phyloP scores from a whole-genome alignment of 495 filamentous ascomycete genomes.

The Neurospora tetrasperma region DNA sequence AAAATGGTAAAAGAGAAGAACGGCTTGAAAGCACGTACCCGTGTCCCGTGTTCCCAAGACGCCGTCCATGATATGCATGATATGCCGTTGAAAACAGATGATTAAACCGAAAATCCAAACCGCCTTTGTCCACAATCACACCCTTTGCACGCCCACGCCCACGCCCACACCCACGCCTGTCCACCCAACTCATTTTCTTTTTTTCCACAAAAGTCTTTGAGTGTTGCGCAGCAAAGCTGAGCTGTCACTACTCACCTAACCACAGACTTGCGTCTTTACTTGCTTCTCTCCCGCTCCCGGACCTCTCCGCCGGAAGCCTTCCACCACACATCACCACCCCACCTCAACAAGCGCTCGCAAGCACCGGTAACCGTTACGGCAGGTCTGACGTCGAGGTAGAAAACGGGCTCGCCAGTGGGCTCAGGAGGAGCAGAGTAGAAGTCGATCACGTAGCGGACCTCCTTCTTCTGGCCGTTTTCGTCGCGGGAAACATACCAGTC shows the following conservation, averaged over 20 bases:
- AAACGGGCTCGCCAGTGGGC: conserved; percentile 84
- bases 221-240: not conserved
- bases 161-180: not conserved
- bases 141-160: not conserved
- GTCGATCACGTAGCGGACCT: conserved; percentile 94
- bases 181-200: not conserved
- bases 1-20: not conserved
- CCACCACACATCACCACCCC: conserved; percentile 93
- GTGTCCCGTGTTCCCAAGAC: not conserved
- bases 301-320: conserved; percentile 65
- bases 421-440: conserved; percentile 89
- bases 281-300: conserved; percentile 25
- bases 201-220: not conserved
- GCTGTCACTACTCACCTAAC: not conserved
- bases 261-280: not conserved
- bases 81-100: not conserved
- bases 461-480: conserved; percentile 47
- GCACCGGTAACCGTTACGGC: conserved; percentile 79
- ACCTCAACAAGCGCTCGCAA: conserved; percentile 73
- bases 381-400: conserved; percentile 93
- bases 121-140: not conserved
- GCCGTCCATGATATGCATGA: not conserved
- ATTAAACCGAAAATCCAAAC: not conserved
- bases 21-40: not conserved
- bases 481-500: conserved; percentile 86